Base-by-base conservation (phyloP, 768 basidiomycete genomes). In the Suillus occidentalis region DNA sequence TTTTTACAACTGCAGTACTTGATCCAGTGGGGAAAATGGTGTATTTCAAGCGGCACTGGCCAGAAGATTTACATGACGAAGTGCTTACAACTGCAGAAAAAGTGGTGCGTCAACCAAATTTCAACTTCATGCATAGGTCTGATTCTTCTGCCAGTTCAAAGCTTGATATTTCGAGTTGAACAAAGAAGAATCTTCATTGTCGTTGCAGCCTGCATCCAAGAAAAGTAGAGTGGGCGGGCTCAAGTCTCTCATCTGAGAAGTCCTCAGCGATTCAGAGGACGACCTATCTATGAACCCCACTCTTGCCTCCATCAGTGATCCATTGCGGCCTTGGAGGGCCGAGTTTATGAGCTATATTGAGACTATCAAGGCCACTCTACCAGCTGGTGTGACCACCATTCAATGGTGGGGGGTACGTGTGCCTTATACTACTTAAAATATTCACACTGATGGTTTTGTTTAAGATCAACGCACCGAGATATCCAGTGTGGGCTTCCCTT, bases 371-470 rank as follows among this genome's bases (percentile, higher is more conserved):
- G 47, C 22, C 0, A 58, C 62, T 25, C 39, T 72, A 12, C 72
- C 70, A 58, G 73, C 65, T 1, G 66, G 64, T 1, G 65, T 66
- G 58, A 47, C 58, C 4, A 66, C 72, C 39, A 68, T 78, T 50
- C 34, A 66, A 39, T 79, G 77, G 78, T 79, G 76, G 78, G 78
- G 74, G 14, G 75, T 81, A 69, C 53, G 74, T 73, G 2, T n/a
- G 50, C 25, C 36, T 60, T 10, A 3, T 37, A 53, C 47, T 36
- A 63, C 36, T 39, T 63, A 6, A 2, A 62, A 37, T 3, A 25
- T 63, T 16, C 5, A 3, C 8, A 2, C 59, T 60, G 13, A 60
- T 42, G 31, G 36, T 50, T 50, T 50, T 28, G 25, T 4, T 25
- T 1, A 73, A 50, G 49, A 50, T 67, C 1, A 76, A 79, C 67